Base-by-base conservation (phyloP, 768 basidiomycete genomes). In the Panellus pusillus region DNA sequence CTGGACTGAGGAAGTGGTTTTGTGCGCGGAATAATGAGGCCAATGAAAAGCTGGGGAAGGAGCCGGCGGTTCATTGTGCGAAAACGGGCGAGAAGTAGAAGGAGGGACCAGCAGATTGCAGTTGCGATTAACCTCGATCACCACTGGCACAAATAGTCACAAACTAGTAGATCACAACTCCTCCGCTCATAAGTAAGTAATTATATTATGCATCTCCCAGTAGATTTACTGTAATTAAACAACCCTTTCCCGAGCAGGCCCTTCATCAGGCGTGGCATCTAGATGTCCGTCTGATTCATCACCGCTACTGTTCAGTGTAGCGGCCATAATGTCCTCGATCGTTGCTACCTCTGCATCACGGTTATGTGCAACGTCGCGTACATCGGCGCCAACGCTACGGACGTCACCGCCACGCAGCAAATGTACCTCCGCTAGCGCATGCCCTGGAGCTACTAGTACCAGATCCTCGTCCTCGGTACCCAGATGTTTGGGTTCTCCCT, bases 11-110 rank as follows among this genome's bases (percentile, higher is more conserved):
- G 63, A 74, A 75, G 62, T 98, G 94, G 95, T 75, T 98, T 57
- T 98, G 96, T 65, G 81, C 88, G 70, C 75, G 89, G 63, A 96
- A 98, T 68, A 98, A 98, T 64, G 88, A 89, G 65, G 94, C 98
- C 52, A 98, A 96, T 64, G 77, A 78, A 66, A 82, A 84, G 69
- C 73, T 98, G 31, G 93, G 93, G 38, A 98, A 97, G 79, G 76
- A 78, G 53, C 68, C n/a, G n/a, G n/a, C 40, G 48, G 98, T 98
- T 70, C 84, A 93, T 68, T 98, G 96, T 67, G 65, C 71, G 31
- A 91, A 82, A 66, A 82, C 88, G 42, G 87, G 90, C 60, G 87
- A 92, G 75, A 76, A 95, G 63, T 98, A 96, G 96, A 90, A 79
- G 74, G 91, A 95, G 68, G 96, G 94, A 1, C 90, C 91, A 19